Evolutionary conservation across 257 asterid genomes (phyloP).

Genomic region (Cruciata laevipes): DNA sequence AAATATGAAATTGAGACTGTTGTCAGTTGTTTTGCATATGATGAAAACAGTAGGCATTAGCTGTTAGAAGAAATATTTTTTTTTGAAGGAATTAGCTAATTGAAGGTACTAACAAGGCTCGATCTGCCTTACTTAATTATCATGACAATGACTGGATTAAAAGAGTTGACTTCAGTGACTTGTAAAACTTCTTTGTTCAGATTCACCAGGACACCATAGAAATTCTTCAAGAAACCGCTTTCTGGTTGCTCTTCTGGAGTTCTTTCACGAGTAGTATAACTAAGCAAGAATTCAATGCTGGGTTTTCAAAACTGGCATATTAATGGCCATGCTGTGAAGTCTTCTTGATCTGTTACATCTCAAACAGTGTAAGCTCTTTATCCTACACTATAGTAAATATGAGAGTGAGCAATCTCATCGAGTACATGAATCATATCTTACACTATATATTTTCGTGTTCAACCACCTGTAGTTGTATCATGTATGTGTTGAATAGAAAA

Average conservation of each 20-base stretch:
- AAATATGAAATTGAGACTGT: conserved; percentile 52
- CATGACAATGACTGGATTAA: neutral
- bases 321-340: neutral
- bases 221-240: conserved; percentile 92
- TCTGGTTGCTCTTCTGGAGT: conserved; percentile 32
- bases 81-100: no score
- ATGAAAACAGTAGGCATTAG: neutral
- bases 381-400: neutral
- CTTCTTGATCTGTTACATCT: neutral
- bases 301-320: conserved; percentile 20
- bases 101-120: neutral
- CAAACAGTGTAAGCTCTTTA: neutral
- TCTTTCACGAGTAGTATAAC: neutral
- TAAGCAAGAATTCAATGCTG: conserved; percentile 3
- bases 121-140: conserved; percentile 3
- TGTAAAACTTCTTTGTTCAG: conserved; percentile 39
- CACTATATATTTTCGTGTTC: neutral
- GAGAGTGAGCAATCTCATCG: neutral
- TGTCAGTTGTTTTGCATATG: conserved; percentile 8
- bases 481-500: neutral
- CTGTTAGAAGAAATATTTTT: no score
- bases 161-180: conserved; percentile 4
- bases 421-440: neutral
- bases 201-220: conserved; percentile 94
- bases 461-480: neutral